Percentiles rank a stretch among this genome's conserved stretches.
These are phyloP conservation scores for Eremothecium coryli DNA, from an alignment of 1,139 yeast species.

Conservation along the genomic window DNA sequence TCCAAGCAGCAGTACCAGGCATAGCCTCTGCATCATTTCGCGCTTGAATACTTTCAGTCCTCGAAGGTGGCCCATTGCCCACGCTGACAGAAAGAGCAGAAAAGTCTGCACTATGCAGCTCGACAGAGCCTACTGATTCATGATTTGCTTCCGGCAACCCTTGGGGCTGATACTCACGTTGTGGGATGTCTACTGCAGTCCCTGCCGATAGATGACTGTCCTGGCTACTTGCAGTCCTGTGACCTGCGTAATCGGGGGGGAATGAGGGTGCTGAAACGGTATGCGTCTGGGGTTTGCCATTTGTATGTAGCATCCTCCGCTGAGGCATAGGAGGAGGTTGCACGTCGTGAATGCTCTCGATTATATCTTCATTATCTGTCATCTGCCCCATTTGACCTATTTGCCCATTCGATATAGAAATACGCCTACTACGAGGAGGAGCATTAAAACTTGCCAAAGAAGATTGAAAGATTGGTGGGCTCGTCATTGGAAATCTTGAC, in stretches of 20 bases:
- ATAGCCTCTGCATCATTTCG: conserved; percentile 39
- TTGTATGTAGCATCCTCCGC: conserved; percentile 7
- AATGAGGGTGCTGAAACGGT: background rate
- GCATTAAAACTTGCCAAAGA: conserved; percentile 37
- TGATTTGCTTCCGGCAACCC: background rate
- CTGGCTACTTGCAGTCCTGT: background rate
- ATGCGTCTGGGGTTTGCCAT: background rate
- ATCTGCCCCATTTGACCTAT: conserved; percentile 59
- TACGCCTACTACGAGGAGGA: conserved; percentile 43
- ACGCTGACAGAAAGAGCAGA: background rate
- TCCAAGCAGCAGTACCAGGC: conserved; percentile 78
- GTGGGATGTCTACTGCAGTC: background rate
- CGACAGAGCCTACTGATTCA: background rate
- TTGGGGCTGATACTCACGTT: conserved; percentile 5
- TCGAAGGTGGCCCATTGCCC: background rate
- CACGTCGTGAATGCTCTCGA: conserved; percentile 25
- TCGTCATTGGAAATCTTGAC: conserved; percentile 48
- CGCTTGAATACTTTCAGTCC: background rate
- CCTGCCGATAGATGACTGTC: background rate
- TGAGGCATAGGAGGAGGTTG: conserved; percentile 32
- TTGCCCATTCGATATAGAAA: conserved; percentile 73
- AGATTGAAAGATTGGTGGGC: conserved; percentile 56
- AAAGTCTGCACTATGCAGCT: background rate
- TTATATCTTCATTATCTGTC: conserved; percentile 26
- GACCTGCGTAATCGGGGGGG: background rate